Conservation (phyloP, 2,329 filamentous ascomycete species). For the Ascochyta koolunga region DNA sequence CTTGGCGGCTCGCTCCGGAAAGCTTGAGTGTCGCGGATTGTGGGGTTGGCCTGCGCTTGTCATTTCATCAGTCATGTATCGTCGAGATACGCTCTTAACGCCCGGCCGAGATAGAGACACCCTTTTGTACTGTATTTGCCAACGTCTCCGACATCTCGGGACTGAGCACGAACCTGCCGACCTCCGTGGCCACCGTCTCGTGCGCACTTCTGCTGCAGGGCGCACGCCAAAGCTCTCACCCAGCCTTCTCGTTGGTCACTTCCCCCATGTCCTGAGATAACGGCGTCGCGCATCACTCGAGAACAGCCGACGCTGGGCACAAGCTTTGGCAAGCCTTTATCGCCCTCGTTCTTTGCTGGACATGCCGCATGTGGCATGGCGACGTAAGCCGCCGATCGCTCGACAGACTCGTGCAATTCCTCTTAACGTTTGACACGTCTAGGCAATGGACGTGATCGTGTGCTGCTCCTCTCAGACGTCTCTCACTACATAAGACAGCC, state of each 20-base stretch:
- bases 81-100: slow-evolving; percentile 18
- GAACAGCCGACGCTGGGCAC: slow-evolving; percentile 2
- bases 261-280: slow-evolving; percentile 4
- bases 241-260: slow-evolving; percentile 4
- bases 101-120: slow-evolving; percentile 3
- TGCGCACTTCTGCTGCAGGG: background rate
- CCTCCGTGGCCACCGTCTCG: background rate
- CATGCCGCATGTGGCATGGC: slow-evolving; percentile 13
- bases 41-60: slow-evolving; percentile 12
- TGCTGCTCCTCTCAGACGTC: background rate
- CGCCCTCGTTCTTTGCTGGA: slow-evolving; percentile 6
- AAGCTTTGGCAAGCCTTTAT: slow-evolving; percentile 16
- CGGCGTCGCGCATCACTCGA: slow-evolving; percentile 3
- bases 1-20: slow-evolving; percentile 8
- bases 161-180: background rate
- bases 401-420: slow-evolving; percentile 2
- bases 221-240: background rate
- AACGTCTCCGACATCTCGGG: background rate
- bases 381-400: slow-evolving; percentile 11
- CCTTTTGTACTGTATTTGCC: background rate
- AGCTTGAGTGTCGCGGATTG: slow-evolving; percentile 5
- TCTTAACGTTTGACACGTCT: slow-evolving; percentile 1
- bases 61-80: slow-evolving; percentile 14
- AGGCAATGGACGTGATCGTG: background rate
- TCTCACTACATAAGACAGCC: background rate